Percentiles rank a stretch among this genome's conserved stretches.
These are phyloP conservation scores for Phallus indusiatus DNA, from an alignment of 768 basidiomycete species.

Conservation along the genomic window DNA sequence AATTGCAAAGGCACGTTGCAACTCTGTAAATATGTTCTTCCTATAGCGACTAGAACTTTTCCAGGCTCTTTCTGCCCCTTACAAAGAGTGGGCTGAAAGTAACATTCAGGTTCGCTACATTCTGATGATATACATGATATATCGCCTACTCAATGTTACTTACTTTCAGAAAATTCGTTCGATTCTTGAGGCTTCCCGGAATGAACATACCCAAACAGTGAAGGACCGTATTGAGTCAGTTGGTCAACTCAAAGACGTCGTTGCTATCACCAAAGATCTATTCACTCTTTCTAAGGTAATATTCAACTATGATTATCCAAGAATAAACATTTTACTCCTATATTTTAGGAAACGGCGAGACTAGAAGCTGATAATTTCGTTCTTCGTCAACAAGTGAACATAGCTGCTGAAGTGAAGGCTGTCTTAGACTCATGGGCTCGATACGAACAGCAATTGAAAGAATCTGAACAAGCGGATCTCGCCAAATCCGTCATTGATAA, in stretches of 20 bases:
- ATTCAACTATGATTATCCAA: conserved; percentile 12
- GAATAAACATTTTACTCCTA: background rate
- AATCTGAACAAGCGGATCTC: conserved; percentile 90
- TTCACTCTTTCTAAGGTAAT: conserved; percentile 85
- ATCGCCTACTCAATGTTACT: background rate
- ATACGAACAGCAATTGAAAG: conserved; percentile 93
- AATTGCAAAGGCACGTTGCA: conserved; percentile 59
- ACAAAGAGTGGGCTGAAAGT: conserved; percentile 84
- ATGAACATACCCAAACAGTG: conserved; percentile 89
- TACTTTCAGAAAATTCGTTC: conserved; percentile 50
- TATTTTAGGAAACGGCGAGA: conserved; percentile 72
- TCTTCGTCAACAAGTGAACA: conserved; percentile 77
- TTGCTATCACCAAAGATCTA: conserved; percentile 79
- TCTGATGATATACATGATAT: conserved; percentile 14
- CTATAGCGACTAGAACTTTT: conserved; percentile 12
- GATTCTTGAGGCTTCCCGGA: conserved; percentile 71
- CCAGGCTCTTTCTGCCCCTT: conserved; percentile 75
- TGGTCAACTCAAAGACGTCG: conserved; percentile 92
- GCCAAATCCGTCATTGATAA: conserved; percentile 82
- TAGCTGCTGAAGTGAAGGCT: conserved; percentile 83
- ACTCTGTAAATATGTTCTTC: conserved; percentile 5
- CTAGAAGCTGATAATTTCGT: conserved; percentile 86
- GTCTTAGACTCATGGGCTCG: conserved; percentile 98
- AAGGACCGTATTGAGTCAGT: conserved; percentile 89
- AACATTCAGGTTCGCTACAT: conserved; percentile 47